A percentile compares a stretch with the other conserved stretches of the same genome.
phyloP scores from a whole-genome alignment of 202 grass and related monocot species.

The Dendrocalamus latiflorus region DNA sequence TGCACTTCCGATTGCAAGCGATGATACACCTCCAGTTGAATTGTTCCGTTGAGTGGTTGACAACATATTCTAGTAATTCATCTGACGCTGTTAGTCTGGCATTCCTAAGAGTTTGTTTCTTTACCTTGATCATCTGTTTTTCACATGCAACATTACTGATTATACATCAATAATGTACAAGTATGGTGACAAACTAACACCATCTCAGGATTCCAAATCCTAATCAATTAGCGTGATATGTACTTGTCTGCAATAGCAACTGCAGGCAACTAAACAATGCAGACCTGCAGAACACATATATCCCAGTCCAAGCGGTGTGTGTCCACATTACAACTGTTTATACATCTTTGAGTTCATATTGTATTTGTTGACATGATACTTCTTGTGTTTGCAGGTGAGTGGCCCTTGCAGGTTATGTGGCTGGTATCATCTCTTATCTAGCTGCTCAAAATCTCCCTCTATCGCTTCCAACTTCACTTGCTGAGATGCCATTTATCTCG shows the following conservation, averaged over 20 bases:
- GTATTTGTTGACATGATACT: conserved; percentile 3
- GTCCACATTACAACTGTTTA: background rate
- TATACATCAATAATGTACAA: too few relatives aligned
- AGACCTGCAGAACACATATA: background rate
- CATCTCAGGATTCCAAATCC: background rate
- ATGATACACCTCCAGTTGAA: too few relatives aligned
- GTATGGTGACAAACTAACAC: background rate
- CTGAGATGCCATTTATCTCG: conserved; percentile 73
- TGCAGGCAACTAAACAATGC: background rate
- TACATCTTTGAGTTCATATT: background rate
- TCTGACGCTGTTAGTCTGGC: too few relatives aligned
- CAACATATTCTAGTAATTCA: too few relatives aligned
- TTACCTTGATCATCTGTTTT: too few relatives aligned
- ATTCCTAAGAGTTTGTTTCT: too few relatives aligned
- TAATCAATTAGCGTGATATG: background rate
- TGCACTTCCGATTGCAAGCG: too few relatives aligned
- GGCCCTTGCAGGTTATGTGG: conserved; percentile 89
- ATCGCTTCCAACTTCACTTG: conserved; percentile 61
- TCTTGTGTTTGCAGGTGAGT: conserved; percentile 65
- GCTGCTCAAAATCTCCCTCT: conserved; percentile 54
- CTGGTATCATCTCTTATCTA: conserved; percentile 69
- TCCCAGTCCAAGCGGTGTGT: background rate
- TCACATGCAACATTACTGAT: too few relatives aligned
- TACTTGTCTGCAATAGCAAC: background rate
- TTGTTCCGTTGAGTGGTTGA: too few relatives aligned